These are phyloP conservation scores for Emiliania huxleyi DNA, from an alignment of 78 protist genomes.

Conservation along the genomic window DNA sequence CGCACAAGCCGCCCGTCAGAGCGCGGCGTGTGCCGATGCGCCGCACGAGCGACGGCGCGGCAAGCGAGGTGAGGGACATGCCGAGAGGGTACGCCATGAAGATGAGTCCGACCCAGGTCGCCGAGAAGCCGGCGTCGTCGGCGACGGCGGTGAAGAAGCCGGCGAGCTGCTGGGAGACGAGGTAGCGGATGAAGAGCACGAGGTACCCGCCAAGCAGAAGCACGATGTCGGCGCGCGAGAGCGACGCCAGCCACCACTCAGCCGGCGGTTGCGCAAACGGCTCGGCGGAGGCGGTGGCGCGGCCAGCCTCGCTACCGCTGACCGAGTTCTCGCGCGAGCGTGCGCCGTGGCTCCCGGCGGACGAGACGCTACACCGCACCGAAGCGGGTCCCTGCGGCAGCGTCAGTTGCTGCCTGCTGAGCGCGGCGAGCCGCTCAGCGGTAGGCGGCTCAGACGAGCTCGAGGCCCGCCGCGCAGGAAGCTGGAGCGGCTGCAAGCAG, in stretches of 20 bases:
- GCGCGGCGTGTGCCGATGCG: conserved; percentile 13
- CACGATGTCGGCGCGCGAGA: background rate
- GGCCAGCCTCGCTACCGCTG: too few relatives aligned
- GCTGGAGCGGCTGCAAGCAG: too few relatives aligned
- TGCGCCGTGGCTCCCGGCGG: too few relatives aligned
- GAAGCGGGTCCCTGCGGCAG: too few relatives aligned
- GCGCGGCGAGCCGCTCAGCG: too few relatives aligned
- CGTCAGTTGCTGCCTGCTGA: too few relatives aligned
- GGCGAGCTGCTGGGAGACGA: background rate
- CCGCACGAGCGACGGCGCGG: background rate
- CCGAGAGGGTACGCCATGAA: conserved; percentile 37
- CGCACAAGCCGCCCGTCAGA: background rate
- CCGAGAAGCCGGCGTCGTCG: background rate
- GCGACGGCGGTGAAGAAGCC: conserved; percentile 1
- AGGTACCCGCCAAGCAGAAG: background rate
- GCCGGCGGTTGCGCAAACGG: too few relatives aligned
- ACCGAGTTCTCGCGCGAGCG: too few relatives aligned
- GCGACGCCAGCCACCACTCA: background rate
- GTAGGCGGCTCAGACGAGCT: too few relatives aligned
- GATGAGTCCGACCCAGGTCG: background rate
- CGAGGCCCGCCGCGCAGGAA: too few relatives aligned
- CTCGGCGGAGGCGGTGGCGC: too few relatives aligned
- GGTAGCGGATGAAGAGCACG: background rate
- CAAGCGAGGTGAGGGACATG: conserved; percentile 12
- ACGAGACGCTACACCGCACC: too few relatives aligned